Evolutionary conservation across 1,139 yeast genomes (phyloP).

Genomic region (Arxiozyma telluris): DNA sequence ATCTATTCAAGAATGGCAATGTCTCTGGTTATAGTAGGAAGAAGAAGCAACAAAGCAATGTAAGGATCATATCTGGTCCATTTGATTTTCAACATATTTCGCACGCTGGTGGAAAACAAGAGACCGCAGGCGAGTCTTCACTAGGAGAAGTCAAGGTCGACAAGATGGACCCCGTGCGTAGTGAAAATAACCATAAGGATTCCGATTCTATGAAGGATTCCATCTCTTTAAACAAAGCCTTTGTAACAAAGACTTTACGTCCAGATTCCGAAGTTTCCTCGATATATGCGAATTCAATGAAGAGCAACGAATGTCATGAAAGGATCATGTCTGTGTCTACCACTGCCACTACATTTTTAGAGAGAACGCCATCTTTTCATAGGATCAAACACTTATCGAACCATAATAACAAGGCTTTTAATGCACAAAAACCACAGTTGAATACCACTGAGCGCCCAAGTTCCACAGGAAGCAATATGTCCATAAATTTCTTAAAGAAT

Average conservation of each 20-base stretch:
- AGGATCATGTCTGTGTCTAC: slow-evolving; percentile 26
- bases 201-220: neutral
- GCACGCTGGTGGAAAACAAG: slow-evolving; percentile 22
- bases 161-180: neutral
- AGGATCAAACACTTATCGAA: slow-evolving; percentile 10
- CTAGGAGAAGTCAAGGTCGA: neutral
- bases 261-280: slow-evolving; percentile 20
- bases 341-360: slow-evolving; percentile 27
- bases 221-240: slow-evolving; percentile 16
- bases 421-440: neutral
- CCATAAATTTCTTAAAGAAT: slow-evolving; percentile 22
- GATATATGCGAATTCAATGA: slow-evolving; percentile 13
- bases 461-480: slow-evolving; percentile 4
- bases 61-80: slow-evolving; percentile 21
- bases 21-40: slow-evolving; percentile 7
- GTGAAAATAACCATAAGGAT: no score
- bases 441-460: neutral
- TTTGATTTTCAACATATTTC: slow-evolving; percentile 28
- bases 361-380: slow-evolving; percentile 13
- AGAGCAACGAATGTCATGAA: slow-evolving; percentile 11
- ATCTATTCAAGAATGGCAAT: slow-evolving; percentile 19
- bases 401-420: slow-evolving; percentile 12
- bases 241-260: slow-evolving; percentile 21
- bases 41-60: neutral
- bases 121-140: slow-evolving; percentile 1